These are phyloP conservation scores for Halophytophthora polymorphica DNA, from an alignment of 352 stramenopile genomes.

Conservation along the genomic window DNA sequence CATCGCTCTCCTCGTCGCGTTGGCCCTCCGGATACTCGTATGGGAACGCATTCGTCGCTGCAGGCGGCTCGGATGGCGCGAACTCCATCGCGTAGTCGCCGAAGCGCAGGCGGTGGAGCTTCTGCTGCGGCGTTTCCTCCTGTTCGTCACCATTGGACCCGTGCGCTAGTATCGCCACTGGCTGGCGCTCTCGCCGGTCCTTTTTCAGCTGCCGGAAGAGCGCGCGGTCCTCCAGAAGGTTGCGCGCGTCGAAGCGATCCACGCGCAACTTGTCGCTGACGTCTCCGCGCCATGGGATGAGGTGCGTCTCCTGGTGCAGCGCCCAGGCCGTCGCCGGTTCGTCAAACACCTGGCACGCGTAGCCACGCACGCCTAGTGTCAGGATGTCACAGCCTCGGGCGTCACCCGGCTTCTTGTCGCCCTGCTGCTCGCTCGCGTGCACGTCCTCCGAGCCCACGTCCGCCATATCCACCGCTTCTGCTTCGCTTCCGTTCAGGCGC, in stretches of 20 bases:
- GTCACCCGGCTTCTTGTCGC: not conserved
- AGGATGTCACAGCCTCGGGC: constrained; percentile 11
- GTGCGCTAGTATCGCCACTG: not conserved
- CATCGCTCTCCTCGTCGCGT: constrained; percentile 20
- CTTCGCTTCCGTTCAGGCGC: not conserved
- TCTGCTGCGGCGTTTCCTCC: constrained; percentile 14
- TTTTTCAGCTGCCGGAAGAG: constrained; percentile 55
- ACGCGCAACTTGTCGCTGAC: constrained; percentile 32
- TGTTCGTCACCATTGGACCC: not conserved
- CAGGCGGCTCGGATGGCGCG: constrained; percentile 9
- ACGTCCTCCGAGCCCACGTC: too few species aligned
- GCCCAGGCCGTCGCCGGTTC: constrained; percentile 41
- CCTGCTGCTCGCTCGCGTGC: constrained; percentile 3
- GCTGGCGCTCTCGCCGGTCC: constrained; percentile 1
- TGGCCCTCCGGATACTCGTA: constrained; percentile 40
- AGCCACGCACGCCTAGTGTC: constrained; percentile 44
- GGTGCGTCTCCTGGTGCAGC: constrained; percentile 50
- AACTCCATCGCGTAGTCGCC: constrained; percentile 46
- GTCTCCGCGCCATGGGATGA: constrained; percentile 49
- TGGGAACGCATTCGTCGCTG: constrained; percentile 34
- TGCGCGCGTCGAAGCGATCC: constrained; percentile 64
- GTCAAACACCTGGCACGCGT: constrained; percentile 50
- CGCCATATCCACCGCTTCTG: not conserved
- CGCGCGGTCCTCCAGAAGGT: constrained; percentile 45
- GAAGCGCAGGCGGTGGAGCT: constrained; percentile 45